Base-by-base conservation (phyloP, 768 basidiomycete genomes). In the Tricholoma sp. region DNA sequence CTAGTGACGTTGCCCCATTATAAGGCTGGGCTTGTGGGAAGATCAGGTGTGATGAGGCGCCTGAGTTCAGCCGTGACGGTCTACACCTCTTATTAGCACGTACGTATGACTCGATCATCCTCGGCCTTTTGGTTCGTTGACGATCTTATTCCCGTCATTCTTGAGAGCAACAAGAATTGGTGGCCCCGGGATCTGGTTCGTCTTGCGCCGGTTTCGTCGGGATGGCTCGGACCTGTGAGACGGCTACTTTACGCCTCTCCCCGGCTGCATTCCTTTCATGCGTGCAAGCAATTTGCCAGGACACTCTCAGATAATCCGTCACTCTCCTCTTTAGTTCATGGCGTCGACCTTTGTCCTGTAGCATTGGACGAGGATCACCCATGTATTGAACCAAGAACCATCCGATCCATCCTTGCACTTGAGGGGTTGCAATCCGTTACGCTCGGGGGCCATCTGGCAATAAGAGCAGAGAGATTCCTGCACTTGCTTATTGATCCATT, bases 141-240 rank as follows among this genome's bases (percentile, higher is more conserved):
- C 64, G 82, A 84, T 65, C 74, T 83, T 50, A 73, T 83, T 45
- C 77, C 77, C 21, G 65, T 81, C 57, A 78, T 84, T 43, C 76
- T 84, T 57, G 77, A 81, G 34, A 71, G 73, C 62, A 63, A 69
- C 58, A 68, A 74, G 62, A 70, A 79, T 63, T 83, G 82, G 82
- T 83, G 82, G 82, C 74, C 77, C 21, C 65, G 73, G 35, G 82
- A 84, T 65, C 72, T 81, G 55, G 62, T 69, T 50, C 72, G 71
- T 3, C 76, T 83, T n/a, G 72, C 79, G n/a, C 71, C 67, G 24
- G 69, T 83, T n/a, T 83, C 82, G 5, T 69, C 73, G 8, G 66
- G 69, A 52, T 83, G 82, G 82, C 63, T 80, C 4, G 68, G 61
- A 47, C 75, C 75, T 43, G 71, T 73, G 56, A 70, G 78, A 57